phyloP scores from a whole-genome alignment of 441 rosid genomes.

The Brassica hybrid region DNA sequence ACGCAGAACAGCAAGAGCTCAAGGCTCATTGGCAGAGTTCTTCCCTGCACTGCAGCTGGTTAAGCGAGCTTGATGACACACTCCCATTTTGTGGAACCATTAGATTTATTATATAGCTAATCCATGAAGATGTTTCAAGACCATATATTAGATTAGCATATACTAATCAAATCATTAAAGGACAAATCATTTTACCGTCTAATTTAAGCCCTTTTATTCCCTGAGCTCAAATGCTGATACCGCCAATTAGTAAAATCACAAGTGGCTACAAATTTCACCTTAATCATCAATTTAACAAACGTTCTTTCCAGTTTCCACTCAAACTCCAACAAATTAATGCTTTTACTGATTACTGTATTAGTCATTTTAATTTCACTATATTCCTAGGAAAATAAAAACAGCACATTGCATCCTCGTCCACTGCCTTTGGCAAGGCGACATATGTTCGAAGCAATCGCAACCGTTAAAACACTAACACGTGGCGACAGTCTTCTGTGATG shows the following conservation, averaged over 20 bases:
- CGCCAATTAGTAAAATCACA: neutral
- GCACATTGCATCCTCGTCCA: no score
- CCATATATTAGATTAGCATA: neutral
- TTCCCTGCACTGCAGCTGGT: constrained; percentile 63
- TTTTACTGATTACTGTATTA: no score
- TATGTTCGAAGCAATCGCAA: no score
- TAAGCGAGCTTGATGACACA: constrained; percentile 35
- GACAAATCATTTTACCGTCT: neutral
- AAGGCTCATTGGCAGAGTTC: constrained; percentile 59
- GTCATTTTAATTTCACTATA: no score
- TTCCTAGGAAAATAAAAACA: no score
- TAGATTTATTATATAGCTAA: constrained; percentile 14
- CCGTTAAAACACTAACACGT: no score
- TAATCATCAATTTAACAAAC: no score
- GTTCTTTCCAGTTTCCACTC: no score
- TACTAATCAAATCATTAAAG: neutral
- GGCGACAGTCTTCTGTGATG: no score
- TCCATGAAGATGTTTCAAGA: constrained; percentile 9
- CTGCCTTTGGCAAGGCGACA: no score
- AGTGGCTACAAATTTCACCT: neutral
- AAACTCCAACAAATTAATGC: no score
- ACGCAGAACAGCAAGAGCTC: constrained; percentile 48
- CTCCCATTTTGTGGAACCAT: constrained; percentile 24
- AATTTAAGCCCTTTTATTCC: neutral
- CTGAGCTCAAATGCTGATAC: neutral